Conservation (phyloP, 1,284 basidiomycete species). For the Xerocomus amazonicus region DNA sequence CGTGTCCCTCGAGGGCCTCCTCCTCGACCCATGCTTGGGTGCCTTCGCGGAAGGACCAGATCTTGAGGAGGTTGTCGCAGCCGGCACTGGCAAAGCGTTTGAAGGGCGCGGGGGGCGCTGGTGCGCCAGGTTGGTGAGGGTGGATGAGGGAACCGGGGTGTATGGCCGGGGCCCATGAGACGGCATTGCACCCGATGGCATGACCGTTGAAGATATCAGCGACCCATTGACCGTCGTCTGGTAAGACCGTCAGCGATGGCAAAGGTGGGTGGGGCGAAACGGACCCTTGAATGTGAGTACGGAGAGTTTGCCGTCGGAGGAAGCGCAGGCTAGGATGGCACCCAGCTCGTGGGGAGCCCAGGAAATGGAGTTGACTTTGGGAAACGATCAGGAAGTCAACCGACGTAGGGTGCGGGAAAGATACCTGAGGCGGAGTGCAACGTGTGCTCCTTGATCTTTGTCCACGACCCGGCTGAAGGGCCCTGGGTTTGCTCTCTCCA, state of each 20-base stretch:
- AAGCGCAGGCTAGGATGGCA: slow-evolving; percentile 94
- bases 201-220: slow-evolving; percentile 96
- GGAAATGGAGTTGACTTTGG: slow-evolving; percentile 89
- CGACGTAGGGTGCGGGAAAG: not conserved
- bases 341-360: slow-evolving; percentile 99
- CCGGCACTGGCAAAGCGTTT: slow-evolving; percentile 95
- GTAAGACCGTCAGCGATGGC: not conserved
- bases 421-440: slow-evolving; percentile 91
- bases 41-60: slow-evolving; percentile 85
- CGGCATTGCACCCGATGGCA: slow-evolving; percentile 94
- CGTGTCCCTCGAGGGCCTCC: slow-evolving; percentile 85
- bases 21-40: slow-evolving; percentile 87
- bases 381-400: not conserved
- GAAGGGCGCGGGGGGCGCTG: slow-evolving; percentile 44
- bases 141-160: slow-evolving; percentile 81
- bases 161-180: slow-evolving; percentile 96
- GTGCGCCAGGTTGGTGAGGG: slow-evolving; percentile 45
- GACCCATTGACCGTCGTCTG: slow-evolving; percentile 96
- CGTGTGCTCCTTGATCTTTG: slow-evolving; percentile 95
- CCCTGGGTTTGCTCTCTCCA: slow-evolving; percentile 88
- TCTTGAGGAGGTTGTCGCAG: slow-evolving; percentile 93
- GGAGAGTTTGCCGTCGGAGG: slow-evolving; percentile 97
- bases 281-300: slow-evolving; percentile 95
- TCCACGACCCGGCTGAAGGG: slow-evolving; percentile 66
- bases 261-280: not conserved